These are phyloP conservation scores for Pseudogymnoascus sp. DNA, from an alignment of 2,329 filamentous ascomycete genomes.

Conservation along the genomic window DNA sequence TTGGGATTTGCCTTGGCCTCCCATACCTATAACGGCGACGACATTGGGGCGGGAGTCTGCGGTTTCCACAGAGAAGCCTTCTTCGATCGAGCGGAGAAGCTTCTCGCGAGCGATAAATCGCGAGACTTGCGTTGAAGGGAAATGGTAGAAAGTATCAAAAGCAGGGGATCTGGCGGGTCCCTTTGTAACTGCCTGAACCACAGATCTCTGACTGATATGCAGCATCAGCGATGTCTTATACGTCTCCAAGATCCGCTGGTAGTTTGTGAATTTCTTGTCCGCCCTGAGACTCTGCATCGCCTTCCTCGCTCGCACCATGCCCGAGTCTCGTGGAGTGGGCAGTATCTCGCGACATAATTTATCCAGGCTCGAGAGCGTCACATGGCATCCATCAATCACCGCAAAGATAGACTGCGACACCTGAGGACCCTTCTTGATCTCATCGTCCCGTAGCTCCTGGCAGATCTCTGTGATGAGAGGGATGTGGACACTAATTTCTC, in stretches of 20 bases:
- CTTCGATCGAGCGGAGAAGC: slow-evolving; percentile 15
- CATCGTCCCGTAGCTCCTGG: background rate
- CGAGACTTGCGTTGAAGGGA: background rate
- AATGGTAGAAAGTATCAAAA: background rate
- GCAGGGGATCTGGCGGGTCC: background rate
- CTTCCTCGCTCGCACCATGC: background rate
- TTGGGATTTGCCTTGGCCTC: slow-evolving; percentile 22
- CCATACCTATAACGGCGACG: slow-evolving; percentile 18
- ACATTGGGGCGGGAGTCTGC: slow-evolving; percentile 6
- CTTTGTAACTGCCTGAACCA: background rate
- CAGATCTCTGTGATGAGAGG: background rate
- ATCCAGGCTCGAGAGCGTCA: background rate
- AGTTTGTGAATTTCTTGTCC: background rate
- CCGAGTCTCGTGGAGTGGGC: background rate
- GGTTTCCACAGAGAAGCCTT: background rate
- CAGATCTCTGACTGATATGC: background rate
- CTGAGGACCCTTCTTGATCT: background rate
- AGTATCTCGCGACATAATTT: background rate
- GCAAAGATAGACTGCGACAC: background rate
- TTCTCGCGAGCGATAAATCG: slow-evolving; percentile 18
- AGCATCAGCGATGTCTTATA: background rate
- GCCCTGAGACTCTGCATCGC: background rate
- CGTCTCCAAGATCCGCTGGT: background rate
- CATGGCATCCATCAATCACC: background rate
- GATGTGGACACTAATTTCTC: background rate